A percentile compares a stretch with the other conserved stretches of the same genome.
Evolutionary conservation across 345 rosid species (phyloP).

Genomic region (Heritiera littoralis): DNA sequence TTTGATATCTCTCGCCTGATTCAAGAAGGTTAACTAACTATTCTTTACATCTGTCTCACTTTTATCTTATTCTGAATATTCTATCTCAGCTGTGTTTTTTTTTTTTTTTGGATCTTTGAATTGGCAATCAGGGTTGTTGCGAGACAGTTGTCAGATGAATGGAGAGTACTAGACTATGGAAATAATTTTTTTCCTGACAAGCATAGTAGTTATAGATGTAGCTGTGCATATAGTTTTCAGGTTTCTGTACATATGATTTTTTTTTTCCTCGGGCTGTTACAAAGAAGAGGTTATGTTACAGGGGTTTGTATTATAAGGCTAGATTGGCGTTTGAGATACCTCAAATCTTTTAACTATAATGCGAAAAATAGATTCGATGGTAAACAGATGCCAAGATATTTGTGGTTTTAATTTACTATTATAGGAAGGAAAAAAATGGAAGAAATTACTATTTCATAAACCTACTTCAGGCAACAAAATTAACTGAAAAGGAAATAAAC

Average conservation of each 20-base stretch:
- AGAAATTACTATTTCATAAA: no score
- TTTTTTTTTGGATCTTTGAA: slow-evolving; percentile 16
- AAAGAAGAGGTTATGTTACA: neutral
- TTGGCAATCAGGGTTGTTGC: neutral
- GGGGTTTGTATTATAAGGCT: neutral
- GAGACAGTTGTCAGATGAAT: slow-evolving; percentile 7
- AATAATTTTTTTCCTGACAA: slow-evolving; percentile 16
- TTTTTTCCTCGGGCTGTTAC: neutral
- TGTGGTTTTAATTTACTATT: neutral
- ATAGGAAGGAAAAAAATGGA: no score
- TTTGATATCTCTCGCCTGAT: slow-evolving; percentile 16
- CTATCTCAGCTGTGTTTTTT: slow-evolving; percentile 9
- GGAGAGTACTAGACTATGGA: slow-evolving; percentile 13
- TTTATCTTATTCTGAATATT: slow-evolving; percentile 18
- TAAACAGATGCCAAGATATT: neutral
- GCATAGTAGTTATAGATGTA: neutral
- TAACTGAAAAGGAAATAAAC: no score
- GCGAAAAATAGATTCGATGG: neutral
- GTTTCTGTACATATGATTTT: slow-evolving; percentile 25
- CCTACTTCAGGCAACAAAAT: no score
- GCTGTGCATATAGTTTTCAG: slow-evolving; percentile 3
- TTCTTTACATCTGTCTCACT: slow-evolving; percentile 9
- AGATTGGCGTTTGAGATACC: neutral
- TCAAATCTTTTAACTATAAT: neutral
- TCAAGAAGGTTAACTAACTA: slow-evolving; percentile 22